Evolutionary conservation across 768 basidiomycete species (phyloP), one percentile per base, ranked within the genome.

Genomic region (Tulasnella calospora): DNA sequence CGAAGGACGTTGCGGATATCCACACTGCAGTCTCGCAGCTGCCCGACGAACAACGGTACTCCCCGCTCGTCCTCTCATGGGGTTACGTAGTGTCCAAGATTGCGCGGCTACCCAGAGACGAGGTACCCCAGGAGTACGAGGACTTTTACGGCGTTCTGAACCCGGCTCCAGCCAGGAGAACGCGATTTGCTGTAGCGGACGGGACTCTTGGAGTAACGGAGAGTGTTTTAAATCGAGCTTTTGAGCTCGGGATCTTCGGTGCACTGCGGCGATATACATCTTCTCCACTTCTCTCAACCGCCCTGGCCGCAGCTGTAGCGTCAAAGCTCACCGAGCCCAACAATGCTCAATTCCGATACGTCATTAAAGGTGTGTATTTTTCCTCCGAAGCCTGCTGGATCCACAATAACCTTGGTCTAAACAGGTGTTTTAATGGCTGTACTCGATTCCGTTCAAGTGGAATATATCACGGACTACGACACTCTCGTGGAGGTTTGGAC

Each of bases 41-140:
- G 40, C 75, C 92, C 73, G 83, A 87, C 0, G 87, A 89, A 75
- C 89, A 89, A 81, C 91, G 93, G 80, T 90, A 90, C 81, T 87
- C 89, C 0, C 90, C 91, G 80, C 88, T 91, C 5, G 92, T 93
- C 81, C 86, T 96, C 8, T 91, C 91, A 0, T 98, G 96, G 96
- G 88, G 95, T 0, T 94, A 91, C 82, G 89, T 96, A 0, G 88
- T 97, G 4, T 91, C 91, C 15, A 88, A 90, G 41, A 82, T 93
- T n/a, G 83, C 86, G 27, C 82, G 85, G 17, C 86, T 87, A 74
- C 19, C 81, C 80, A 86, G 3, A 88, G 87, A 81, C 27, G 77
- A 79, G 33, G 73, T 79, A 30, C 81, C 82, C 7, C 67, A 79
- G 40, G 71, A 81, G 44, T 82, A 80, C 74, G 73, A 73, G n/a